Percentiles rank a stretch among this genome's conserved stretches.
Conservation (phyloP, 768 basidiomycete genomes). For the Lentinus tigrinus region DNA sequence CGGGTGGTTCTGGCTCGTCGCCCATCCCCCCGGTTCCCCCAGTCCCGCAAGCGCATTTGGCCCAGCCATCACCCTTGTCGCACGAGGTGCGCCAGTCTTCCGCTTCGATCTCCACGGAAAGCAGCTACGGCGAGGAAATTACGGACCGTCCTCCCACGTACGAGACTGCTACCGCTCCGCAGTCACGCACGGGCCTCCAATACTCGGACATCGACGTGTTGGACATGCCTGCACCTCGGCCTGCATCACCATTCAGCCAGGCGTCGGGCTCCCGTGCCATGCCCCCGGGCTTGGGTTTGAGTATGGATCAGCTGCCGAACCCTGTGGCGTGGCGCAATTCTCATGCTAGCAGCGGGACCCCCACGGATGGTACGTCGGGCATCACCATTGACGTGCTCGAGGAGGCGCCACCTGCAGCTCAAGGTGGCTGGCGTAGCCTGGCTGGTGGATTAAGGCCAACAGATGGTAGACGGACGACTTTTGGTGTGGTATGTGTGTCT, state of each 20-base stretch:
- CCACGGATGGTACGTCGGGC: slow-evolving; percentile 18
- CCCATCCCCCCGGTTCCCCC: slow-evolving; percentile 17
- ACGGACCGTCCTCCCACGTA: slow-evolving; percentile 21
- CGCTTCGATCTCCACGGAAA: neutral
- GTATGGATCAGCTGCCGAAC: slow-evolving; percentile 26
- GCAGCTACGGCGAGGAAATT: neutral
- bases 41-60: slow-evolving; percentile 4
- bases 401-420: slow-evolving; percentile 64
- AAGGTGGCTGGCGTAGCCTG: slow-evolving; percentile 60
- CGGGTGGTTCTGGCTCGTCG: slow-evolving; percentile 10
- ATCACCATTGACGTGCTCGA: slow-evolving; percentile 63
- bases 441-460: slow-evolving; percentile 36
- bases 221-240: slow-evolving; percentile 57
- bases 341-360: slow-evolving; percentile 15
- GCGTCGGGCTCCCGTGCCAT: slow-evolving; percentile 20
- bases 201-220: slow-evolving; percentile 41
- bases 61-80: slow-evolving; percentile 14
- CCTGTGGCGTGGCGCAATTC: slow-evolving; percentile 36
- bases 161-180: slow-evolving; percentile 11
- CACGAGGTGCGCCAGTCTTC: slow-evolving; percentile 7
- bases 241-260: slow-evolving; percentile 50
- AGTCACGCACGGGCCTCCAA: neutral
- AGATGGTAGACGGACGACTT: slow-evolving; percentile 46
- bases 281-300: slow-evolving; percentile 46
- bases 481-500: slow-evolving; percentile 54